Base-by-base conservation (phyloP, 2,329 filamentous ascomycete genomes). In the Colletotrichum costaricense region DNA sequence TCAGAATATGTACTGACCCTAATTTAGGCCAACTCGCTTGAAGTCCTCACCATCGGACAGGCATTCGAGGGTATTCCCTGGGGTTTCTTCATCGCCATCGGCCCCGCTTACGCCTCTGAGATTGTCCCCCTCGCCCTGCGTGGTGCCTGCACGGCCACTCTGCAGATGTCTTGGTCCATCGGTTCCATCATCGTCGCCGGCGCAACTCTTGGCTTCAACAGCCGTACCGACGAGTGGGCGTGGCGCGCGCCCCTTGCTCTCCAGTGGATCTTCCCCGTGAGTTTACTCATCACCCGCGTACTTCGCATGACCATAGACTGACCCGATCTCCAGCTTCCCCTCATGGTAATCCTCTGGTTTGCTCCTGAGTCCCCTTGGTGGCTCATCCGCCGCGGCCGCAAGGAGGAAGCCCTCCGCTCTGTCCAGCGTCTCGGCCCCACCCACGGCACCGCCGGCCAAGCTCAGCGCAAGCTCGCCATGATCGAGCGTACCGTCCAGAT, bases 81-180 rank as follows among this genome's bases (percentile, higher is more conserved):
- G 90, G 90, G 90, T 26, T 86, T 91, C 76, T 92, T 92, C 81
- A 90, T 91, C 75, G 88, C 89, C 77, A 90, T 90, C 79, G 85
- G 89, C 11, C 90, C 90, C 1, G 89, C 90, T 2, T 91, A 91
- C 82, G 89, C 87, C 79, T 84, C 82, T 75, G 90, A 92, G 78
- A 89, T 92, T 63, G 88, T 90, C 12, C 90, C 90, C 0, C 83
- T 92, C 49, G 81, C 82, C 76, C 82, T 92, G 56, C 83, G 90
- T 79, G 90, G 87, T 69, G 86, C 88, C 56, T 85, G 84, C 16
- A 91, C 90, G 2, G 87, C 89, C 77, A 91, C 88, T 82, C 76
- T 91, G 79, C 89, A 92, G 78, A 91, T 92, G 89, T 89, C 88
- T 82, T 92, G 90, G 90, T 87, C 89, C 4, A 88, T 92, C 75